Evolutionary conservation across 768 basidiomycete species (phyloP).

Genomic region (Termitomyces sp.): DNA sequence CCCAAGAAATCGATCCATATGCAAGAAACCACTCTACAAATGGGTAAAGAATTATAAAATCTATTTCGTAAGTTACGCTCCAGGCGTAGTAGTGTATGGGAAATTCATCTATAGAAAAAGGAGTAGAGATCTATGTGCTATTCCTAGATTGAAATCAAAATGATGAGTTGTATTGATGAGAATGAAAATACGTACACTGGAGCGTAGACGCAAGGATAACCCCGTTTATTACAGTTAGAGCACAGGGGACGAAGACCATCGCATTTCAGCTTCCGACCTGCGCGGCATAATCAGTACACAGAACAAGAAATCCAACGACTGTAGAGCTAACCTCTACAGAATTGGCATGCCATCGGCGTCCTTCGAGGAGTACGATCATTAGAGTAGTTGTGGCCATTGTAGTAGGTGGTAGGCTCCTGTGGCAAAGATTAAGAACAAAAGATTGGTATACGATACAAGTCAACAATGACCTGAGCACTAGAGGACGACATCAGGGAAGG

Average conservation of each 20-base stretch:
- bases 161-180: not conserved
- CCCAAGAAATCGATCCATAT: slow-evolving; percentile 1
- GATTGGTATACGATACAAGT: not conserved
- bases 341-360: slow-evolving; percentile 70
- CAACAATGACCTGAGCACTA: slow-evolving; percentile 6
- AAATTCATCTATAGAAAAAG: not conserved
- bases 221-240: slow-evolving; percentile 58
- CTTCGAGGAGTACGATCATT: slow-evolving; percentile 29
- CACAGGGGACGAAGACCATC: slow-evolving; percentile 62
- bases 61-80: not conserved
- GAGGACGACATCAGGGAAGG: slow-evolving; percentile 12
- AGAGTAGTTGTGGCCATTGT: slow-evolving; percentile 2
- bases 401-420: slow-evolving; percentile 1
- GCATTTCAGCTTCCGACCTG: slow-evolving; percentile 71
- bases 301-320: not conserved
- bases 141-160: not conserved
- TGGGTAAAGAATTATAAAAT: not conserved
- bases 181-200: slow-evolving; percentile 50
- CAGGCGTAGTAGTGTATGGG: not conserved
- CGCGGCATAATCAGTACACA: not conserved
- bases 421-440: not conserved
- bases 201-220: slow-evolving; percentile 51
- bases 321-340: slow-evolving; percentile 55
- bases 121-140: not conserved
- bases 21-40: not conserved